Evolutionary conservation across 257 asterid species (phyloP), one percentile per base, ranked within the genome.

Genomic region (Solanum piurae): DNA sequence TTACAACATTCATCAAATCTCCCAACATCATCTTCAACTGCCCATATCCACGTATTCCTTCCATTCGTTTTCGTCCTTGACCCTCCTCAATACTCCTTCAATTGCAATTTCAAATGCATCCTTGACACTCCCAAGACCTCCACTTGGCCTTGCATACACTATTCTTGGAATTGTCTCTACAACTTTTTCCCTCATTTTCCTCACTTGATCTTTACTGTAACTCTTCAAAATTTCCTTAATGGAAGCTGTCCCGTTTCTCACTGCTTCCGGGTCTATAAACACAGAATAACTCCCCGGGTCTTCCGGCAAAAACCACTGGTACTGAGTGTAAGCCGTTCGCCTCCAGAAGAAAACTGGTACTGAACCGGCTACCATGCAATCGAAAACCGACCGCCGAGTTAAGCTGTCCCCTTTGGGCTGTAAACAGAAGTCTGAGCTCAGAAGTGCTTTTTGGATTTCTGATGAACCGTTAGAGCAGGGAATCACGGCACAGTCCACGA

Each of bases 41-140:
- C 84, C 76, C 34, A 18, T 46, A 52, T 64, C 58, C 13, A 93
- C 89, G 90, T 93, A 94, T 89, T 94, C 96, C 83, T 89, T 93
- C 94, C 96, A 93, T 88, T 93, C 95, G 36, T 92, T 96, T 68
- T 95, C 96, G 88, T 93, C 95, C 92, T 93, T 95, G 60, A 95
- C 91, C 91, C 93, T 95, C 90, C 92, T 95, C 89, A 97, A 72
- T 52, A 93, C 95, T 83, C 95, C 98, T 85, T 97, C 98, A 14
- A 97, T 90, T 23, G 98, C 99, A 88, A 97, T 88, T 55, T 95
- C 98, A 88, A 97, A 97, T 37, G 98, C 98, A 91, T 97, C 99
- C 88, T 91, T 91, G 5, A 95, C 91, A 60, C 75, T 86, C 90
- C 89, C 92, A 2, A 89, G 46, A 11, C 94, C 95, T 1, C 90